A percentile compares a stretch with the other conserved stretches of the same genome.
These are phyloP conservation scores for Flaveria robusta DNA, from an alignment of 129 eudicot genomes.

Conservation along the genomic window DNA sequence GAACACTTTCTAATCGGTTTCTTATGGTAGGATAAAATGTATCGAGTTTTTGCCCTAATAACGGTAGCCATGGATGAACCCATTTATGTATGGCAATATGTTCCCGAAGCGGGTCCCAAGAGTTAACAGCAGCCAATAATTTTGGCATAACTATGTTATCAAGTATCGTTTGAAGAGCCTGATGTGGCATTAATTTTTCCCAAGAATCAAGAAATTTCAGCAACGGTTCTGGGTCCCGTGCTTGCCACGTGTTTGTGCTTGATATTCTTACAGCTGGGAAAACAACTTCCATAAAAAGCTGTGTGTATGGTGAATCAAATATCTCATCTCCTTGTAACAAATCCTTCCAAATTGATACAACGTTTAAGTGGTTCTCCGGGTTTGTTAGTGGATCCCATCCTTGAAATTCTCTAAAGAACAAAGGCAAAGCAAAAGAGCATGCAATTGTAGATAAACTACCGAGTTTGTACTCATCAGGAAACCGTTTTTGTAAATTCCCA, in stretches of 20 bases:
- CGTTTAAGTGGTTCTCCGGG: constrained; percentile 48
- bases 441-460: constrained; percentile 65
- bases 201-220: constrained; percentile 68
- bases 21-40: constrained; percentile 56
- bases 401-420: constrained; percentile 61
- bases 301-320: constrained; percentile 35
- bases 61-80: constrained; percentile 92
- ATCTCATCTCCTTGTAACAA: constrained; percentile 63
- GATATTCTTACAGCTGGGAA: constrained; percentile 73
- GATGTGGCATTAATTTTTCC: constrained; percentile 66
- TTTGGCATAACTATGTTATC: constrained; percentile 72
- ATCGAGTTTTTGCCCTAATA: constrained; percentile 64
- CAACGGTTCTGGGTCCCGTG: constrained; percentile 81
- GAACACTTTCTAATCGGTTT: constrained; percentile 59
- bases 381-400: constrained; percentile 76
- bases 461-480: constrained; percentile 57
- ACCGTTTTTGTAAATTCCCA: constrained; percentile 50
- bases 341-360: constrained; percentile 54
- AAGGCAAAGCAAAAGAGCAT: constrained; percentile 61
- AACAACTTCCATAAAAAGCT: constrained; percentile 69
- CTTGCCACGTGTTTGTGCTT: constrained; percentile 77
- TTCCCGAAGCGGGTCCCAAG: constrained; percentile 86
- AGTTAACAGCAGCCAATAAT: constrained; percentile 63
- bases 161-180: constrained; percentile 63
- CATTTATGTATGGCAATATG: constrained; percentile 80